phyloP scores from a whole-genome alignment of 2,329 filamentous ascomycete genomes.

The Verticillium zaregamsianum region DNA sequence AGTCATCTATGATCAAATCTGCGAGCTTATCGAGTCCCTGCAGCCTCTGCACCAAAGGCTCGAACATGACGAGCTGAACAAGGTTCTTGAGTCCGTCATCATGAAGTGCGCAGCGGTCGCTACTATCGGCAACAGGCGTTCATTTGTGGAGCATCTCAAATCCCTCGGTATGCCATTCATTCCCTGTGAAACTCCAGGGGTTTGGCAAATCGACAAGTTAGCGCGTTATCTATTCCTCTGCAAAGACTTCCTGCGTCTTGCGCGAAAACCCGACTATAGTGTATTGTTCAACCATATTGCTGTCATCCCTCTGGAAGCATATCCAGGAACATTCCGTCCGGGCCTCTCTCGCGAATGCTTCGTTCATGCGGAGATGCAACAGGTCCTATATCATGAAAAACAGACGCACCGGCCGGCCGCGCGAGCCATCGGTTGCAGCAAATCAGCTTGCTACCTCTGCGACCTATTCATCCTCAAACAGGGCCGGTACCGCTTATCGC shows the following conservation, averaged over 20 bases:
- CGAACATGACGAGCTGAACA: background rate
- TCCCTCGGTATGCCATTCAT: background rate
- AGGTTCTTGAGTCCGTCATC: background rate
- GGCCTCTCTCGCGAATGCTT: background rate
- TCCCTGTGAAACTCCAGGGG: background rate
- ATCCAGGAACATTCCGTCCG: background rate
- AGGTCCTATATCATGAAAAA: background rate
- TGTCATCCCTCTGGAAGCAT: background rate
- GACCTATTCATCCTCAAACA: conserved; percentile 3
- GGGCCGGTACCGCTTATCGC: background rate
- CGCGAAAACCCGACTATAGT: background rate
- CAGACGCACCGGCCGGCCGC: background rate
- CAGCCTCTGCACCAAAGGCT: background rate
- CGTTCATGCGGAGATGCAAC: conserved; percentile 1
- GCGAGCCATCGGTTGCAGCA: conserved; percentile 3
- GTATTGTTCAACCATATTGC: background rate
- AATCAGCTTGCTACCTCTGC: conserved; percentile 4
- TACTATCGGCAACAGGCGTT: background rate
- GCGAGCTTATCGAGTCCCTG: background rate
- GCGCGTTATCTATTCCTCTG: conserved; percentile 3
- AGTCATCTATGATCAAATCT: background rate
- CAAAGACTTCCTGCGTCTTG: background rate
- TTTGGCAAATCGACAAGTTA: conserved; percentile 1
- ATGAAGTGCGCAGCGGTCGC: background rate
- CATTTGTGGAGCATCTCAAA: conserved; percentile 1